Evolutionary conservation across 2,329 filamentous ascomycete genomes (phyloP), one percentile per base, ranked within the genome.

Genomic region (Claviceps paspali): DNA sequence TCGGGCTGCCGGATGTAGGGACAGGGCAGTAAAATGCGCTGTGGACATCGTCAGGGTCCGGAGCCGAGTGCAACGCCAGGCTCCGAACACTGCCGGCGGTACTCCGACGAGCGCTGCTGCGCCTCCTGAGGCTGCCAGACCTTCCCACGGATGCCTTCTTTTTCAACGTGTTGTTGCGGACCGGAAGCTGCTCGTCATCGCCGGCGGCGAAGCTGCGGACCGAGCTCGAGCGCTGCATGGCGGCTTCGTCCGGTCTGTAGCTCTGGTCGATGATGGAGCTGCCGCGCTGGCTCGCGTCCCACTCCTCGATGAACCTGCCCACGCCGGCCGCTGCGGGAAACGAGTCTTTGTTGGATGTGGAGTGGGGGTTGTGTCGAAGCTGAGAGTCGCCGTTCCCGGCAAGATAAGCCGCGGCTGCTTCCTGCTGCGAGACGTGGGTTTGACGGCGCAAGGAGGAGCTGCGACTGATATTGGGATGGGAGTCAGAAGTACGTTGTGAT

Each of bases 11-110:
- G 14, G 73, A 74, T 5, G 84, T 95, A 3, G 87, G 91, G 24
- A 98, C 80, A 1, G 91, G 91, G 34, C 85, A 86, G 55, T 78
- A 79, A 55, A 95, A 95, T 30, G 81, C 84, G 59, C 82, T 95
- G 54, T 87, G 81, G 46, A 70, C 66, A 53, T 84, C 77, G 41
- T 79, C 73, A 42, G 73, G 69, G 42, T 84, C 79, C 22, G 67
- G 67, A 5, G 67, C 72, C 41, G 82, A 76, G 41, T 83, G 82
- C 39, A 86, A 62, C 19, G 72, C 76, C 40, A 93, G 66, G 50
- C 86, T 92, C 48, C 77, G 76, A 36, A 95, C 84, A 54, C 86
- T 93, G 38, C 86, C 87, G 21, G 87, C 84, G 60, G 83, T 73
- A 56, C 84, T 93, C 48, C 78, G 74, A 38, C 81, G 77, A 58